Conservation (phyloP, 2,329 filamentous ascomycete genomes). For the Cercospora canescens region DNA sequence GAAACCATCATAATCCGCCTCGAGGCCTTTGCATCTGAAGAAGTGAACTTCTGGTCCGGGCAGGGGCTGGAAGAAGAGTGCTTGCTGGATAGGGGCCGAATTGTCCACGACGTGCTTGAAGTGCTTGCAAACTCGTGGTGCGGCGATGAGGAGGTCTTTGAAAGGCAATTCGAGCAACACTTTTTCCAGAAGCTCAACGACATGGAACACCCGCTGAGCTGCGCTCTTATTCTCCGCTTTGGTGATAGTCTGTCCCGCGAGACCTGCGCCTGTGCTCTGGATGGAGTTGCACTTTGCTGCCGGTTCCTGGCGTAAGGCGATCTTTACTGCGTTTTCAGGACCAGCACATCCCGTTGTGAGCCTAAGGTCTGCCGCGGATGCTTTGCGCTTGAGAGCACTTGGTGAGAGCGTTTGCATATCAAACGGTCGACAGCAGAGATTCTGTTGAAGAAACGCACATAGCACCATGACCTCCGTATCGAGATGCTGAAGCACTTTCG, state of each 20-base stretch:
- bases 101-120: constrained; percentile 11
- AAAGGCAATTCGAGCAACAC: neutral
- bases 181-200: neutral
- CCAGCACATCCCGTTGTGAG: neutral
- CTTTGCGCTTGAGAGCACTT: neutral
- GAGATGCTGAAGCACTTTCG: neutral
- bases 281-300: neutral
- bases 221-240: neutral
- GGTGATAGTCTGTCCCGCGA: neutral
- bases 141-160: neutral
- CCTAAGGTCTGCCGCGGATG: neutral
- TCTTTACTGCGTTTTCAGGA: neutral
- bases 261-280: neutral
- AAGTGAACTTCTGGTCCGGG: neutral
- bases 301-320: neutral
- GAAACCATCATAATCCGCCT: neutral
- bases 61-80: constrained; percentile 14
- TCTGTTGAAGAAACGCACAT: neutral
- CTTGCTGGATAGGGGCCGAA: constrained; percentile 12
- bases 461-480: neutral
- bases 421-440: neutral
- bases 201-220: neutral
- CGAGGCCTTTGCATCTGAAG: neutral
- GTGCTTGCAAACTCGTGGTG: constrained; percentile 9
- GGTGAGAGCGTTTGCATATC: neutral